Evolutionary conservation across 495 filamentous ascomycete species (phyloP), one percentile per base, ranked within the genome.

Genomic region (Cryomyces minteri): DNA sequence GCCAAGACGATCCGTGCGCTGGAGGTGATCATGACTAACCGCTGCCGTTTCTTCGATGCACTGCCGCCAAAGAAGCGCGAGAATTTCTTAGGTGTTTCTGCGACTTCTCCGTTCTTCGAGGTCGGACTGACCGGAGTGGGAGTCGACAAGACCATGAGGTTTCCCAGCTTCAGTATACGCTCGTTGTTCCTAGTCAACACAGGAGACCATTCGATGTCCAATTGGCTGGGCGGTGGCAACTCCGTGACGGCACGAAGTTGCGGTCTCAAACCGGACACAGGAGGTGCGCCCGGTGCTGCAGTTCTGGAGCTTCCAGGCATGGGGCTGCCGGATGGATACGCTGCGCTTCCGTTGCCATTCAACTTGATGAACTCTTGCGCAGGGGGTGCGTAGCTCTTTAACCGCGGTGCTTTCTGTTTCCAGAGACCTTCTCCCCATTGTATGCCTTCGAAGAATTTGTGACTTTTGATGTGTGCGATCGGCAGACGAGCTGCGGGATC

Each of bases 181-280:
- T 99, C 92, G 55, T 95, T 94, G 46, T 72, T 76, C 46, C 76
- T 79, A 31, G 83, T 94, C 44, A 99, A 63, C 4, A 99, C 92
- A 6, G 92, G 92, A 2, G 88, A 95, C 92, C 92, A 99, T 62
- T 96, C 92, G 47, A 99, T 94, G 61, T 99, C 92, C 11, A 99
- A 69, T 59, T 99, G 92, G 46, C 82, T 93, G 7, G 92, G 92
- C 31, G 92, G 88, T 2, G 92, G 87, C 29, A 99, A 69, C 58
- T 99, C 92, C 2, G 92, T 96, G 46, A 96, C 90, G 37, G 95
- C 76, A 48, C 87, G 72, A 8, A 87, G 79, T 18, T 84, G 78
- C 28, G 74, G 70, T 39, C 76, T 66, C 4, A 63, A 38, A 18
- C 31, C 32, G 31, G 41, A 31, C 5, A 11, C 6, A 57, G 43